Evolutionary conservation across 1,284 basidiomycete species (phyloP).

Genomic region (Vanrija sp.): DNA sequence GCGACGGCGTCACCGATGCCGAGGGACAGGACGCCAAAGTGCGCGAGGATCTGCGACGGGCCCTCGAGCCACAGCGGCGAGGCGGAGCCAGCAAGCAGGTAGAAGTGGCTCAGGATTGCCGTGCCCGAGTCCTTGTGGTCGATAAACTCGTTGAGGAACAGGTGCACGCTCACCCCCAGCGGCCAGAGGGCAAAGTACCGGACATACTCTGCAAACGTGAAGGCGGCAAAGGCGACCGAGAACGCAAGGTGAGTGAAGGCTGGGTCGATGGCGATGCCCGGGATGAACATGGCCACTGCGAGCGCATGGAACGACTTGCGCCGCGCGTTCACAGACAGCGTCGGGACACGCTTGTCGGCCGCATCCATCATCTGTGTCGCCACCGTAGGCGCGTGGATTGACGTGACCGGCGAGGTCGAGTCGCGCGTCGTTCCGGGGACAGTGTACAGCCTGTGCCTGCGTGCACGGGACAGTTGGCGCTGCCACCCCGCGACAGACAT

Average conservation of each 20-base stretch:
- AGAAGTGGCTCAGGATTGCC: constrained; percentile 95
- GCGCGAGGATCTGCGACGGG: constrained; percentile 66
- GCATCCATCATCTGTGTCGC: constrained; percentile 81
- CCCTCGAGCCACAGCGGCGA: constrained; percentile 92
- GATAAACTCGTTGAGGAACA: constrained; percentile 97
- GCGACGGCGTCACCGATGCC: constrained; percentile 94
- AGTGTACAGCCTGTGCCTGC: constrained; percentile 55
- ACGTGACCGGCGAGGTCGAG: neutral
- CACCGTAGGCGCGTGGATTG: constrained; percentile 12
- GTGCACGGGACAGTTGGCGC: constrained; percentile 71
- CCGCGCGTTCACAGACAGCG: constrained; percentile 84
- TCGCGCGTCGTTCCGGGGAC: constrained; percentile 17
- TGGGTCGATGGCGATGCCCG: constrained; percentile 87
- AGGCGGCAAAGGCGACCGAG: constrained; percentile 85
- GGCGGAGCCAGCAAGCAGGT: constrained; percentile 91
- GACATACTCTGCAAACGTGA: constrained; percentile 93
- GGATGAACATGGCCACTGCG: constrained; percentile 92
- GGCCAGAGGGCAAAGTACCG: constrained; percentile 98
- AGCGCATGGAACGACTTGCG: constrained; percentile 97
- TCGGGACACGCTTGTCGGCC: constrained; percentile 82
- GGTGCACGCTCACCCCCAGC: constrained; percentile 85
- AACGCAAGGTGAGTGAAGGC: constrained; percentile 94
- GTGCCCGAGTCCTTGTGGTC: constrained; percentile 94
- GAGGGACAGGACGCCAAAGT: constrained; percentile 84
- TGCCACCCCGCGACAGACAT: constrained; percentile 92